Percentiles rank a stretch among this genome's conserved stretches.
phyloP scores from a whole-genome alignment of 2,329 filamentous ascomycete genomes.

The Cladosporium velox region DNA sequence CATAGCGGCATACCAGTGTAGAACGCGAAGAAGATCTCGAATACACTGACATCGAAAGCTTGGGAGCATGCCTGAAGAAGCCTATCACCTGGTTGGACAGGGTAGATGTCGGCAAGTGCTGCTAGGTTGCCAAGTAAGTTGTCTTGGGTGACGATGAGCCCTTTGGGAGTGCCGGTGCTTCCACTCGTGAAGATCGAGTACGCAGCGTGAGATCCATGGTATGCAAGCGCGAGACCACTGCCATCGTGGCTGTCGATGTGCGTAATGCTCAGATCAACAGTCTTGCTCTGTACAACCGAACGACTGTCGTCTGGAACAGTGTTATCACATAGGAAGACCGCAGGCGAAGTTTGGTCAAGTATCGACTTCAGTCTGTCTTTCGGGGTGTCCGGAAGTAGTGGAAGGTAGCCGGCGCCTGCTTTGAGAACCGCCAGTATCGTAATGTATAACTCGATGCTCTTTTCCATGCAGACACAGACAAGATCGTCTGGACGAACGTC shows the following conservation, averaged over 20 bases:
- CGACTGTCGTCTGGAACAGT: slow-evolving; percentile 23
- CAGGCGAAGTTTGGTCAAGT: slow-evolving; percentile 60
- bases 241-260: slow-evolving; percentile 37
- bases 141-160: slow-evolving; percentile 72
- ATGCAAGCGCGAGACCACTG: slow-evolving; percentile 41
- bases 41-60: slow-evolving; percentile 83
- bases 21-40: slow-evolving; percentile 89
- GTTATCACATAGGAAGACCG: slow-evolving; percentile 47
- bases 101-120: slow-evolving; percentile 67
- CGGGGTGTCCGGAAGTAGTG: slow-evolving; percentile 73
- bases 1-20: slow-evolving; percentile 76
- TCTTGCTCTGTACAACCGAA: slow-evolving; percentile 15
- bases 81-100: slow-evolving; percentile 54
- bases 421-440: slow-evolving; percentile 75
- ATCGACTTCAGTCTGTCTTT: slow-evolving; percentile 61
- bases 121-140: slow-evolving; percentile 78
- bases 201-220: slow-evolving; percentile 42
- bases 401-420: slow-evolving; percentile 76
- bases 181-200: slow-evolving; percentile 85
- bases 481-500: slow-evolving; percentile 57
- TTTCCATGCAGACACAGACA: slow-evolving; percentile 76
- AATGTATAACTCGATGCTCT: slow-evolving; percentile 71
- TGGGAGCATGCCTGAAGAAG: slow-evolving; percentile 82
- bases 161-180: slow-evolving; percentile 78
- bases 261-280: slow-evolving; percentile 34